Percentiles rank a stretch among this genome's conserved stretches.
Evolutionary conservation across 2,329 filamentous ascomycete species (phyloP).

Genomic region (Trichoderma simmonsii): DNA sequence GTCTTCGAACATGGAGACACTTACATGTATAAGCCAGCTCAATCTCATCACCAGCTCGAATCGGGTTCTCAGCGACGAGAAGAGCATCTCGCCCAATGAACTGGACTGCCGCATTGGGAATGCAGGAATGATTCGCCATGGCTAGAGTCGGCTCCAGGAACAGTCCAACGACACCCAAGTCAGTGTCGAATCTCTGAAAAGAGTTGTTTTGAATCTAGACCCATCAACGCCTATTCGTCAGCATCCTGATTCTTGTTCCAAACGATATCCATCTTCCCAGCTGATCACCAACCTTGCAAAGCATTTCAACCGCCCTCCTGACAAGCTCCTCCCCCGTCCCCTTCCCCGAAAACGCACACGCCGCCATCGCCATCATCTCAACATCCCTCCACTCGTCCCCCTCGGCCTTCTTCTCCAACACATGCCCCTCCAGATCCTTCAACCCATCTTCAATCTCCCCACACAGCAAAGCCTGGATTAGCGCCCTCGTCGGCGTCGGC

Average conservation of each 20-base stretch:
- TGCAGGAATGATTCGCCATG: conserved; percentile 62
- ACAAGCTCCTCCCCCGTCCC: conserved; percentile 36
- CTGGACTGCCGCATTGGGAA: conserved; percentile 57
- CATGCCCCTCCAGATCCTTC: conserved; percentile 46
- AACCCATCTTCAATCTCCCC: conserved; percentile 34
- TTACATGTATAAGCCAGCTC: conserved; percentile 60
- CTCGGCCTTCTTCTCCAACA: conserved; percentile 35
- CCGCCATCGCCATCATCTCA: conserved; percentile 45
- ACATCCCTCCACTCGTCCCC: conserved; percentile 46
- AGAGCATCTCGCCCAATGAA: conserved; percentile 52
- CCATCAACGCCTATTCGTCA: not conserved
- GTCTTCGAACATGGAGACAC: conserved; percentile 11
- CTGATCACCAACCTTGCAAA: conserved; percentile 48
- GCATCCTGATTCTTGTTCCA: not conserved
- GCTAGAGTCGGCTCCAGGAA: conserved; percentile 55
- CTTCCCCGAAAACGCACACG: conserved; percentile 41
- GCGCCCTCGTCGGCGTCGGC: conserved; percentile 54
- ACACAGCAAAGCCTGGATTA: conserved; percentile 50
- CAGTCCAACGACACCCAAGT: conserved; percentile 51
- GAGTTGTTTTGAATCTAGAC: conserved; percentile 58
- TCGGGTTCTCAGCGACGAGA: conserved; percentile 48
- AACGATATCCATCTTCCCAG: not conserved
- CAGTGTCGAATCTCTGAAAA: conserved; percentile 54
- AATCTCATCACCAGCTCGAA: conserved; percentile 54
- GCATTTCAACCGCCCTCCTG: conserved; percentile 41